Evolutionary conservation across 139 green algal genomes (phyloP).

Genomic region (Auxenochlorella pyrenoidosa): DNA sequence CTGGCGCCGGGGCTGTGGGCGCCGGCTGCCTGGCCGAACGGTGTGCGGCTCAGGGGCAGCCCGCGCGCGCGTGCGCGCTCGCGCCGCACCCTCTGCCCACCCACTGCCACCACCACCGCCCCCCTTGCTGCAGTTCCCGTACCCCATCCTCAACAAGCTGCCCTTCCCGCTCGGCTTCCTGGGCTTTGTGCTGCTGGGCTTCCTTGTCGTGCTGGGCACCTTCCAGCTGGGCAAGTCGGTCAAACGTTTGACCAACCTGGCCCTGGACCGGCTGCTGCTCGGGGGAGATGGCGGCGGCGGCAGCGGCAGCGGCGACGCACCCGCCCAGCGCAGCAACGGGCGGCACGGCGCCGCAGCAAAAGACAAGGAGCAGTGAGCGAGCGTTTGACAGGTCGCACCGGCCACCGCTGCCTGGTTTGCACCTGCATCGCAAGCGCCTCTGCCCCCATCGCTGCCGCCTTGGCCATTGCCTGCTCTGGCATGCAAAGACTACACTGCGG

Average conservation of each 20-base stretch:
- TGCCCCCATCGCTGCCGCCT: too few species aligned
- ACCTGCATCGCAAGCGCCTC: too few species aligned
- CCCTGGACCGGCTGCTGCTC: background rate
- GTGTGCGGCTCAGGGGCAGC: too few species aligned
- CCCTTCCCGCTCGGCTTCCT: constrained; percentile 48
- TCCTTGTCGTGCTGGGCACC: constrained; percentile 19
- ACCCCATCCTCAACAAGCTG: constrained; percentile 78
- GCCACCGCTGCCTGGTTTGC: too few species aligned
- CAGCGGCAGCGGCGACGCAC: background rate
- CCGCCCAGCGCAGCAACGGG: too few species aligned
- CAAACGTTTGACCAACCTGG: background rate
- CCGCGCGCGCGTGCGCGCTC: too few species aligned
- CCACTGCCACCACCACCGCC: constrained; percentile 19
- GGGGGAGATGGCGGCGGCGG: background rate
- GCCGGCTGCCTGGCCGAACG: too few species aligned
- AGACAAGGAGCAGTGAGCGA: background rate
- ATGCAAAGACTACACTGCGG: too few species aligned
- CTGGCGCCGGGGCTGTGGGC: too few species aligned
- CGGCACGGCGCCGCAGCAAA: background rate
- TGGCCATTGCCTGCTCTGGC: too few species aligned
- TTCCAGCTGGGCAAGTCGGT: constrained; percentile 58
- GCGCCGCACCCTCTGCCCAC: too few species aligned
- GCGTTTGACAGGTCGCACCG: too few species aligned
- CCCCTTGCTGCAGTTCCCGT: constrained; percentile 54
- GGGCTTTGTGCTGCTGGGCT: constrained; percentile 33